Evolutionary conservation across 768 basidiomycete species (phyloP).

Genomic region (Strobilomyces confusus): DNA sequence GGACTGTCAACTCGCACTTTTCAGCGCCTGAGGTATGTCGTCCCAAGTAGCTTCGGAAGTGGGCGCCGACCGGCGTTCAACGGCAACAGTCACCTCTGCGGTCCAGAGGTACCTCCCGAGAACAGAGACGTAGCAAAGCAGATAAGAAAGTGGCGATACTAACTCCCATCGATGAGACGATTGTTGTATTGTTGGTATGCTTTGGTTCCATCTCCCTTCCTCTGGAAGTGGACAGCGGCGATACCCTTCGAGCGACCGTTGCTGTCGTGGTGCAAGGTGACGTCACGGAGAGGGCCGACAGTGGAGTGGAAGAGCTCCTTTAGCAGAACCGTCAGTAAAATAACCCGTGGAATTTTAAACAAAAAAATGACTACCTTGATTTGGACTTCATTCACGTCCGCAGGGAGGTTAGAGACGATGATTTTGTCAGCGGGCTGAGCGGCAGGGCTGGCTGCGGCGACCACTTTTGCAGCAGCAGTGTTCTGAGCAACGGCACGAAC

Average conservation of each 20-base stretch:
- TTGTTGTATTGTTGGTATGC: conserved; percentile 95
- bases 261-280: conserved; percentile 81
- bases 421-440: conserved; percentile 71
- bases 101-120: conserved; percentile 15
- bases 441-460: conserved; percentile 38
- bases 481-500: conserved; percentile 51
- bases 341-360: not conserved
- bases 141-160: conserved; percentile 67
- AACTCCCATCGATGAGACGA: conserved; percentile 99
- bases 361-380: conserved; percentile 62
- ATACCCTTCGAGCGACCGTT: conserved; percentile 87
- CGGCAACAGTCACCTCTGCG: conserved; percentile 19
- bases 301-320: conserved; percentile 93
- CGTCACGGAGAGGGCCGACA: conserved; percentile 80
- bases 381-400: conserved; percentile 89
- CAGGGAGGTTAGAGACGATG: conserved; percentile 90
- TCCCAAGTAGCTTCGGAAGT: conserved; percentile 20
- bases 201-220: conserved; percentile 85
- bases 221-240: conserved; percentile 81
- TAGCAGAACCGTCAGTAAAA: conserved; percentile 4
- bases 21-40: conserved; percentile 25
- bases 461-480: conserved; percentile 38
- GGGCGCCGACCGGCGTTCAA: conserved; percentile 22
- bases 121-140: conserved; percentile 31
- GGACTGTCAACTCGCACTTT: conserved; percentile 30